Percentiles rank a stretch among this genome's conserved stretches.
Evolutionary conservation across 2,329 filamentous ascomycete species (phyloP).

Genomic region (Fusarium penzigii): DNA sequence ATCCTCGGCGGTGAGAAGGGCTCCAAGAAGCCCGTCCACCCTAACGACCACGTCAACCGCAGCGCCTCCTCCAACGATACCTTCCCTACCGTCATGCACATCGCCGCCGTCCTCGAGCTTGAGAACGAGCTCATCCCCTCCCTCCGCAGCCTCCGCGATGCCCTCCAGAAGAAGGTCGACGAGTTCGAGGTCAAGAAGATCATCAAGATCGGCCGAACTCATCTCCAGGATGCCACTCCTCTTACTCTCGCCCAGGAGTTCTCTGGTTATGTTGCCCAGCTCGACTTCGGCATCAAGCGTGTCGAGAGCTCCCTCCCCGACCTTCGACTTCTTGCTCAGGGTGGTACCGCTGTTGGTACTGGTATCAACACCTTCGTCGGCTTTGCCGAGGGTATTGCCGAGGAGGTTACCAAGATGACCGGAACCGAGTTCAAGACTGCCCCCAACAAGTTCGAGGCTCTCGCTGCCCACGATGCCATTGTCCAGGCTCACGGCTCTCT

Average conservation of each 20-base stretch:
- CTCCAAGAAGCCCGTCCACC: conserved; percentile 97
- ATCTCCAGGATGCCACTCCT: conserved; percentile 95
- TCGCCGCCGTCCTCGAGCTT: conserved; percentile 91
- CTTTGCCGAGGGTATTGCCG: conserved; percentile 90
- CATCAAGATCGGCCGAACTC: conserved; percentile 98
- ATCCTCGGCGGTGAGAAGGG: conserved; percentile 93
- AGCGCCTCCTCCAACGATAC: conserved; percentile 98
- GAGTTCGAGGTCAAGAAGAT: conserved; percentile 83
- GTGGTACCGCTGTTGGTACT: conserved; percentile 94
- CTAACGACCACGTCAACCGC: conserved; percentile 99
- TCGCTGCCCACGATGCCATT: conserved; percentile 93
- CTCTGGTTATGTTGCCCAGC: conserved; percentile 93
- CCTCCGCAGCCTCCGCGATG: conserved; percentile 77
- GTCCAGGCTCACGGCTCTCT: conserved; percentile 92
- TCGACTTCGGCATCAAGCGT: conserved; percentile 86
- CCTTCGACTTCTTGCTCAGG: conserved; percentile 85
- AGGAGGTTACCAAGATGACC: conserved; percentile 89
- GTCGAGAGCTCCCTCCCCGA: conserved; percentile 81
- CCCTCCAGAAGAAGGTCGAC: conserved; percentile 85
- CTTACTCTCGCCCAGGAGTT: conserved; percentile 96
- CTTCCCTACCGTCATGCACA: conserved; percentile 99
- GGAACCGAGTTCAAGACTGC: conserved; percentile 93
- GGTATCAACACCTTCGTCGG: conserved; percentile 97
- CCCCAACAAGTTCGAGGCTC: conserved; percentile 97
- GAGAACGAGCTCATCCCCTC: conserved; percentile 83